phyloP scores from a whole-genome alignment of 352 stramenopile species.

The Phytophthora pinifolia region DNA sequence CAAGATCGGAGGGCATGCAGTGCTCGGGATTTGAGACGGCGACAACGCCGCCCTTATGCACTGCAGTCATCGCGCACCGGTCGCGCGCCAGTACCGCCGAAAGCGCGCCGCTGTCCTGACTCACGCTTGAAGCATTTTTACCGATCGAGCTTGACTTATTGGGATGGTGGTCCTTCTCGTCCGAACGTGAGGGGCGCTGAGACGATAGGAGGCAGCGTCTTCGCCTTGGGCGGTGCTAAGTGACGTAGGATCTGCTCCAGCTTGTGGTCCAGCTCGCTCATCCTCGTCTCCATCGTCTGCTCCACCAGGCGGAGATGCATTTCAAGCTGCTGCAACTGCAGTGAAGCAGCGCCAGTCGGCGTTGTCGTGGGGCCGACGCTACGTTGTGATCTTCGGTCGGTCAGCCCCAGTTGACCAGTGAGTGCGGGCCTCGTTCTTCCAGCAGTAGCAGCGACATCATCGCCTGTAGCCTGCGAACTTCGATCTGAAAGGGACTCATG shows the following conservation, averaged over 20 bases:
- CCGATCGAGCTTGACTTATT: background rate
- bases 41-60: constrained; percentile 16
- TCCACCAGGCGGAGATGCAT: constrained; percentile 24
- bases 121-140: background rate
- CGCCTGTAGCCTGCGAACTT: too few relatives aligned
- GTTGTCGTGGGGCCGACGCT: background rate
- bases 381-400: constrained; percentile 20
- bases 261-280: constrained; percentile 31
- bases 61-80: constrained; percentile 22
- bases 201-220: constrained; percentile 6
- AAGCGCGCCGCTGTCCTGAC: constrained; percentile 1
- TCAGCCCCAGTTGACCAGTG: constrained; percentile 1
- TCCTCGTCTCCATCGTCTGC: constrained; percentile 32
- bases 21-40: constrained; percentile 25
- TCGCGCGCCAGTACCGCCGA: background rate
- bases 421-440: too few relatives aligned
- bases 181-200: constrained; percentile 6
- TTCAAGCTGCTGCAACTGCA: constrained; percentile 30
- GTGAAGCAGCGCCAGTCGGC: background rate
- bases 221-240: constrained; percentile 7
- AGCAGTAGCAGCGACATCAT: background rate
- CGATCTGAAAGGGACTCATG: background rate
- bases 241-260: constrained; percentile 33
- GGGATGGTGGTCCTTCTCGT: constrained; percentile 6
- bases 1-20: constrained; percentile 15